Percentiles rank a stretch among this genome's conserved stretches.
phyloP scores from a whole-genome alignment of 2,329 filamentous ascomycete species.

The Aspergillus tanneri region DNA sequence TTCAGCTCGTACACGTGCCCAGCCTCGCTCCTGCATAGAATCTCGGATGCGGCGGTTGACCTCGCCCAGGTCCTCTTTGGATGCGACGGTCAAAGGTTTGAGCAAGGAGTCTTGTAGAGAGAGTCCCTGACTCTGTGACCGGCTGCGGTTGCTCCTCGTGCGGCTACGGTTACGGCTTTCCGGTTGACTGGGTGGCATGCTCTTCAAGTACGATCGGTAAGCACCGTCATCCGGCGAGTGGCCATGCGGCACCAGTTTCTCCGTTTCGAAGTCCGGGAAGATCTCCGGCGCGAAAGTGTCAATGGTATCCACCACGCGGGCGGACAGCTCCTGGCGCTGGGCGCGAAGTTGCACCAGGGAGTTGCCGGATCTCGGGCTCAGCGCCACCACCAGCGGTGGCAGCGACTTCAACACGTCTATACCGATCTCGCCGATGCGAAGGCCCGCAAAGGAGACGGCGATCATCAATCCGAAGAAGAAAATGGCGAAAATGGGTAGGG shows the following conservation, averaged over 20 bases:
- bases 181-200: constrained; percentile 82
- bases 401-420: constrained; percentile 98
- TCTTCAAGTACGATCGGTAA: constrained; percentile 36
- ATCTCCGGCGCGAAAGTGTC: constrained; percentile 94
- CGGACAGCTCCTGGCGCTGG: constrained; percentile 70
- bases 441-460: constrained; percentile 83
- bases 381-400: constrained; percentile 79
- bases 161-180: constrained; percentile 75
- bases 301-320: constrained; percentile 85
- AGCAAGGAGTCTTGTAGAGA: constrained; percentile 69
- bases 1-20: background rate
- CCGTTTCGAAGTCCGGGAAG: constrained; percentile 90
- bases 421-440: constrained; percentile 94
- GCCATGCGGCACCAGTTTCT: constrained; percentile 62
- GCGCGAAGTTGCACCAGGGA: constrained; percentile 75
- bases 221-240: constrained; percentile 36
- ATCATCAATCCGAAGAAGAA: constrained; percentile 80
- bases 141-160: constrained; percentile 60
- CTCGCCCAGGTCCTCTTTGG: constrained; percentile 72
- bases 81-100: constrained; percentile 57
- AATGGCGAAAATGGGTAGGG: constrained; percentile 72
- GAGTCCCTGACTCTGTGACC: constrained; percentile 50
- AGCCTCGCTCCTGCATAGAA: constrained; percentile 76
- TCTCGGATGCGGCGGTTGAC: constrained; percentile 80
- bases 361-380: constrained; percentile 81